These are phyloP conservation scores for Starmerella stigmatis DNA, from an alignment of 805 yeast genomes.

Conservation along the genomic window DNA sequence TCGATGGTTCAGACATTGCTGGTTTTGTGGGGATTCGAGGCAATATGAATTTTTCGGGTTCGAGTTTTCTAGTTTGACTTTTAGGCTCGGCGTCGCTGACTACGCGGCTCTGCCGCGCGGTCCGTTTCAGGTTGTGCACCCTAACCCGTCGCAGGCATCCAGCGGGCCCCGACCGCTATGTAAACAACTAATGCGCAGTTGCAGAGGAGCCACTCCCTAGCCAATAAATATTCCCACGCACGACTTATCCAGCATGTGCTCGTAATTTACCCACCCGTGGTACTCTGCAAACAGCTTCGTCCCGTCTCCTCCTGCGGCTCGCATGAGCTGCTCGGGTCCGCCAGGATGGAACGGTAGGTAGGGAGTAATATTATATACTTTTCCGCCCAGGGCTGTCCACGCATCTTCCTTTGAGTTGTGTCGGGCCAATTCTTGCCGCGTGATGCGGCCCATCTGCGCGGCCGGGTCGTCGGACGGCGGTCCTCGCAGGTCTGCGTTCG, in stretches of 20 bases:
- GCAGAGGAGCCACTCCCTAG: neutral
- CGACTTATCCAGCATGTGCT: slow-evolving; percentile 68
- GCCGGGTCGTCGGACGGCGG: slow-evolving; percentile 4
- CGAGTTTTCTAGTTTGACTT: slow-evolving; percentile 6
- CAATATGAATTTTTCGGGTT: slow-evolving; percentile 6
- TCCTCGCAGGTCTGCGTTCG: slow-evolving; percentile 38
- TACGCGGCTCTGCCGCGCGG: neutral
- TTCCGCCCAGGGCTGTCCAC: slow-evolving; percentile 75
- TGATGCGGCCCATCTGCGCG: slow-evolving; percentile 26
- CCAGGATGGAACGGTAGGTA: slow-evolving; percentile 89
- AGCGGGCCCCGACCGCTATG: too few relatives aligned
- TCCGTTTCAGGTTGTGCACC: neutral
- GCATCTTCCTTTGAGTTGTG: slow-evolving; percentile 60
- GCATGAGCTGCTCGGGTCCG: slow-evolving; percentile 66
- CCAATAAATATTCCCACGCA: slow-evolving; percentile 47
- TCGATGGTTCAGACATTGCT: slow-evolving; percentile 13
- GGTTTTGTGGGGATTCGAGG: slow-evolving; percentile 3
- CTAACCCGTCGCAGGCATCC: too few relatives aligned
- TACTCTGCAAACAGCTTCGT: slow-evolving; percentile 58
- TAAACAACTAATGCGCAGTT: neutral
- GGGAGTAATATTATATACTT: slow-evolving; percentile 77
- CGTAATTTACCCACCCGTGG: slow-evolving; percentile 74
- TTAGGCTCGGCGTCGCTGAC: slow-evolving; percentile 5
- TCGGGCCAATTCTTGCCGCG: slow-evolving; percentile 45
- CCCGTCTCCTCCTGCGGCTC: slow-evolving; percentile 76